A percentile compares a stretch with the other conserved stretches of the same genome.
phyloP scores from a whole-genome alignment of 495 filamentous ascomycete genomes.

The Coniosporium apollinis region DNA sequence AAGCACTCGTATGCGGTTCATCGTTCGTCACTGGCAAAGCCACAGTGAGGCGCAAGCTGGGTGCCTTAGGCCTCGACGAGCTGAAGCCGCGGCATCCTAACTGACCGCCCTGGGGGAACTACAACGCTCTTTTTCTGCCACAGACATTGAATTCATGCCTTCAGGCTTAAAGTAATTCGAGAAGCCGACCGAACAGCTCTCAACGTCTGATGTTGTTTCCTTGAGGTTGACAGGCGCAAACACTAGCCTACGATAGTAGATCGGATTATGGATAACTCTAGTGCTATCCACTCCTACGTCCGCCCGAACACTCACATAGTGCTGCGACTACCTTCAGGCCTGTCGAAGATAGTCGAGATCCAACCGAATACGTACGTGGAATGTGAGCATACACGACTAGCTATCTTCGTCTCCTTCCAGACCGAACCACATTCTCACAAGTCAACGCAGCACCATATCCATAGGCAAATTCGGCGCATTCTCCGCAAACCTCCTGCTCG shows the following conservation, averaged over 20 bases:
- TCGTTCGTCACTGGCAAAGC: no score
- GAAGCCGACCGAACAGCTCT: neutral
- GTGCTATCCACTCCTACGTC: constrained; percentile 27
- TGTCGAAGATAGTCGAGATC: constrained; percentile 45
- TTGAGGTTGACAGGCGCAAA: no score
- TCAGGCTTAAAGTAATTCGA: neutral
- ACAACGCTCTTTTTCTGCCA: no score
- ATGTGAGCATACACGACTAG: constrained; percentile 16
- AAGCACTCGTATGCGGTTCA: no score
- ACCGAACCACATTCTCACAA: constrained; percentile 9
- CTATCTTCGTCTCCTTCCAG: constrained; percentile 3
- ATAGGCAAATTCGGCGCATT: constrained; percentile 85
- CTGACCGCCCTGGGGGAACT: no score
- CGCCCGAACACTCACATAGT: constrained; percentile 46
- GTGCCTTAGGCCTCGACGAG: no score
- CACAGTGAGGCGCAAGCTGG: no score
- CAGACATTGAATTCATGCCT: neutral
- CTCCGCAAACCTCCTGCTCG: constrained; percentile 67
- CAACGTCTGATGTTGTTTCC: no score
- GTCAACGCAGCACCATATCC: constrained; percentile 47
- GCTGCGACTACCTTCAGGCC: constrained; percentile 51
- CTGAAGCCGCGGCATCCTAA: no score
- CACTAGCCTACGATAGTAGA: neutral
- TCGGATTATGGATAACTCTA: neutral
- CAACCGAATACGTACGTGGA: constrained; percentile 59